A percentile compares a stretch with the other conserved stretches of the same genome.
Conservation (phyloP, 495 filamentous ascomycete genomes). For the Halenospora varia region DNA sequence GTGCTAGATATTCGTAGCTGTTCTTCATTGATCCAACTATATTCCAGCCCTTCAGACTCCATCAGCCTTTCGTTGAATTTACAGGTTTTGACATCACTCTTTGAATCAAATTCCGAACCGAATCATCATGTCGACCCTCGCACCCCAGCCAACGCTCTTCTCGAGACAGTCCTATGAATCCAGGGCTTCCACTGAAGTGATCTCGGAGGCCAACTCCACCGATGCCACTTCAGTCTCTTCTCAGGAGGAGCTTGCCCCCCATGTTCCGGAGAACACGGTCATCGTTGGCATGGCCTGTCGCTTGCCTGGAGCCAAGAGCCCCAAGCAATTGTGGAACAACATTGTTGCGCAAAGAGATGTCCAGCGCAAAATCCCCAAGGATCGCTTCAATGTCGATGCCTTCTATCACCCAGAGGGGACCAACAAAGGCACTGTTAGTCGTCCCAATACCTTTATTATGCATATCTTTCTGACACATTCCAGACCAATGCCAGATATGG, state of each 20-base stretch:
- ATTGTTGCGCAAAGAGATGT: slow-evolving; percentile 30
- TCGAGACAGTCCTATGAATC: background rate
- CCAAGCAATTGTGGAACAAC: slow-evolving; percentile 39
- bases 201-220: background rate
- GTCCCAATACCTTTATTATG: background rate
- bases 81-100: background rate
- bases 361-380: slow-evolving; percentile 34
- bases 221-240: background rate
- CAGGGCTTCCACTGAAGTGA: background rate
- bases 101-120: background rate
- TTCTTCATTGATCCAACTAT: background rate
- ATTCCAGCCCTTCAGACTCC: background rate
- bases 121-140: background rate
- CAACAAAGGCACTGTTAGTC: slow-evolving; percentile 2
- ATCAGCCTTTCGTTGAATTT: background rate
- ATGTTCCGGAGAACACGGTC: slow-evolving; percentile 24
- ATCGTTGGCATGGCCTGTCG: slow-evolving; percentile 35
- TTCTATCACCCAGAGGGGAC: slow-evolving; percentile 34
- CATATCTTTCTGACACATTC: background rate
- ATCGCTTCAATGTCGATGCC: slow-evolving; percentile 36
- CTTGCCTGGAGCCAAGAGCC: slow-evolving; percentile 32
- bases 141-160: background rate
- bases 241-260: background rate
- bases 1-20: background rate
- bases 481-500: slow-evolving; percentile 24